phyloP scores from a whole-genome alignment of 2,329 filamentous ascomycete genomes.

The Chrysosphaeria jannelii region DNA sequence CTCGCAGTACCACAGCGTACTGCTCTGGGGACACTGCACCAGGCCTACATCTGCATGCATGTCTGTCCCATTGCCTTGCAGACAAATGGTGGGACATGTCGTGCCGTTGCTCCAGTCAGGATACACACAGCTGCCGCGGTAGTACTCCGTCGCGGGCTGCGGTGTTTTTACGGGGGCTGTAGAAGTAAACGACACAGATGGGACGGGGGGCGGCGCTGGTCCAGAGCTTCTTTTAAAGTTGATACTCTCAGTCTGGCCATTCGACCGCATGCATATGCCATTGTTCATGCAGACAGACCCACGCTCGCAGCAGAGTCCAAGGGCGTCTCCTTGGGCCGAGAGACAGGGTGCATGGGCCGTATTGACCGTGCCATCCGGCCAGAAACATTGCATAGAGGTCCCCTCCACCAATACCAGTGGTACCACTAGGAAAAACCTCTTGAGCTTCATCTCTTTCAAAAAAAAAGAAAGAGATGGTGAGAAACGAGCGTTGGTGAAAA shows the following conservation, averaged over 20 bases:
- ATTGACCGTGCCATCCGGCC: slow-evolving; percentile 3
- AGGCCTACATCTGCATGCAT: slow-evolving; percentile 1
- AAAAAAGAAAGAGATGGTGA: background rate
- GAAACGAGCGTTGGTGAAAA: background rate
- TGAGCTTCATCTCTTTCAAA: no score
- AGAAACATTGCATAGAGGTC: slow-evolving; percentile 5
- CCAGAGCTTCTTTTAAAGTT: background rate
- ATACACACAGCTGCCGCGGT: slow-evolving; percentile 3
- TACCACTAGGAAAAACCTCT: no score
- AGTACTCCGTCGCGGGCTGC: slow-evolving; percentile 1
- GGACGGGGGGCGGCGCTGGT: no score
- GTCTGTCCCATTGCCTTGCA: slow-evolving; percentile 1
- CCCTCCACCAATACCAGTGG: no score
- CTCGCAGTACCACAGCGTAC: slow-evolving; percentile 3
- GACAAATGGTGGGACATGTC: slow-evolving; percentile 2
- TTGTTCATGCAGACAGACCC: slow-evolving; percentile 4
- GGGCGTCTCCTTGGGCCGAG: background rate
- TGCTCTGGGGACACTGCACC: slow-evolving; percentile 1
- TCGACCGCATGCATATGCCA: slow-evolving; percentile 3
- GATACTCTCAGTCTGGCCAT: background rate
- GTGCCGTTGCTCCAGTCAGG: slow-evolving; percentile 1
- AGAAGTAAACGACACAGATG: no score
- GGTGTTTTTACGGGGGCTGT: no score
- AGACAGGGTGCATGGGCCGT: slow-evolving; percentile 3
- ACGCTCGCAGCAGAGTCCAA: slow-evolving; percentile 3